Base-by-base conservation (phyloP, 1,139 yeast species). In the Pichia sp. region DNA sequence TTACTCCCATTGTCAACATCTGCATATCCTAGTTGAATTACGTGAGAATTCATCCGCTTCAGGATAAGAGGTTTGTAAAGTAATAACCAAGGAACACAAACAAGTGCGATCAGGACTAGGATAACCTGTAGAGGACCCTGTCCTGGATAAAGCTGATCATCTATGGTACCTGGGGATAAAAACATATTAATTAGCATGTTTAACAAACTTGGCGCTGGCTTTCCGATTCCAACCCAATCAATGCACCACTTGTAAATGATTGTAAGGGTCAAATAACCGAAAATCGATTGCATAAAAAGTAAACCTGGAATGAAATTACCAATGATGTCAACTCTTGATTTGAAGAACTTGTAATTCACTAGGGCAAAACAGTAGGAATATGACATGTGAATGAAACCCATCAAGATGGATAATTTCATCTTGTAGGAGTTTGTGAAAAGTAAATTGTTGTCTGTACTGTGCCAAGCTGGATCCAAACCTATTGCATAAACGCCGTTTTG, bases 171-270 rank as follows among this genome's bases (percentile, higher is more conserved):
- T 5, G 99, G 99, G 0, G 97, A 76, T 66, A 93, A 76, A 68
- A 95, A 93, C 99, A 93, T 93, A 67, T 88, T 88, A 64, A 93
- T 93, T 65, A 93, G 79, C 97, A 93, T 93, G 71, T 93, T 92
- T 61, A 93, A 79, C 63, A 93, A 75, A 31, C 97, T 95, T 2
- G 99, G 99, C 1, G 99, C 95, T 52, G 87, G 86, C 63, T 78
- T 81, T 2, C 76, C 84, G 38, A 78, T 78, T 8, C 80, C 85
- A 50, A 86, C 72, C 99, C 99, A 93, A 73, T 93, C 96, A 44
- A 88, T 86, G 47, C 85, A 75, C 99, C 99, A 93, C 72, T 93
- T 93, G 77, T 92, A 93, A 34, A 93, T 78, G 63, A 93, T 92
- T 43, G 93, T 80, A 52, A 93, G 66, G 4, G 95, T 78, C 60